Conservation (phyloP, 768 basidiomycete genomes). For the Calocybe indica region DNA sequence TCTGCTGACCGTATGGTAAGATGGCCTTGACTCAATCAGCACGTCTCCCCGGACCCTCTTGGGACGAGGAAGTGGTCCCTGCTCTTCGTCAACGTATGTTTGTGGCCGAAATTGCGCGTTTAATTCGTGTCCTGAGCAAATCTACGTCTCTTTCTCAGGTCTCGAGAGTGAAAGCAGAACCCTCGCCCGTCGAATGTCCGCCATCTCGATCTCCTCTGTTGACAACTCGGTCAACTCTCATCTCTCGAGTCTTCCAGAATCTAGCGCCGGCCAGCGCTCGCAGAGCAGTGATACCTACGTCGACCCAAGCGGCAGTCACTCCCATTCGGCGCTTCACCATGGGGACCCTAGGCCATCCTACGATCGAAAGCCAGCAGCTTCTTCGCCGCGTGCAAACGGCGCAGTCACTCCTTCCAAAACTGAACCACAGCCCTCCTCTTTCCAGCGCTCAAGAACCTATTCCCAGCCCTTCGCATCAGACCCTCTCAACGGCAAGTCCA, state of each 20-base stretch:
- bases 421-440: conserved; percentile 22
- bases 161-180: conserved; percentile 76
- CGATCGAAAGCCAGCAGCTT: conserved; percentile 14
- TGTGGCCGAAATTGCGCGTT: neutral
- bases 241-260: conserved; percentile 11
- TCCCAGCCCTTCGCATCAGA: conserved; percentile 55
- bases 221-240: conserved; percentile 37
- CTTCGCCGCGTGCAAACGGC: conserved; percentile 22
- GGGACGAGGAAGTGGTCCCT: conserved; percentile 83
- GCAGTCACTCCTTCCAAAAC: conserved; percentile 22
- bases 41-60: conserved; percentile 44
- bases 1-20: neutral
- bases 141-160: conserved; percentile 36
- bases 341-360: conserved; percentile 8
- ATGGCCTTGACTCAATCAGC: conserved; percentile 42
- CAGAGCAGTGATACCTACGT: conserved; percentile 12
- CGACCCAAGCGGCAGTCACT: neutral
- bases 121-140: conserved; percentile 6
- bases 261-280: conserved; percentile 10
- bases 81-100: conserved; percentile 70
- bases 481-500: conserved; percentile 19
- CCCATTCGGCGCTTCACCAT: conserved; percentile 8
- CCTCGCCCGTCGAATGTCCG: conserved; percentile 73
- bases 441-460: conserved; percentile 55
- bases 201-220: conserved; percentile 56